Percentiles rank a stretch among this genome's conserved stretches.
Evolutionary conservation across 2,329 filamentous ascomycete species (phyloP).

Genomic region (Colletotrichum sansevieriae): DNA sequence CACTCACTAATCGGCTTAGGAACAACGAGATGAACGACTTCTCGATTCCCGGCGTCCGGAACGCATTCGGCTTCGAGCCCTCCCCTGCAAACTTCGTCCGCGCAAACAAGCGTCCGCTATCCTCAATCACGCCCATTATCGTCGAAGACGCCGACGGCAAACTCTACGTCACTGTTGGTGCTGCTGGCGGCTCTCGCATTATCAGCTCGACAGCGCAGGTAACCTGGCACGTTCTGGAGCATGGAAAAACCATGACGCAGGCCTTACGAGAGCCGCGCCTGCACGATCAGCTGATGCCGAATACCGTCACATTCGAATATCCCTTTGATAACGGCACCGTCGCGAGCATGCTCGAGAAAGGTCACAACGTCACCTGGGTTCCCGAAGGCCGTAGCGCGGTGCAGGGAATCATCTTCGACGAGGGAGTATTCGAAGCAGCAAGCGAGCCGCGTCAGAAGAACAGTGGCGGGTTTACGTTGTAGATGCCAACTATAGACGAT

Average conservation of each 20-base stretch:
- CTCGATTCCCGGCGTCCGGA: constrained; percentile 81
- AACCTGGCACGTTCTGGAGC: constrained; percentile 79
- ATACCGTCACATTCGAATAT: constrained; percentile 76
- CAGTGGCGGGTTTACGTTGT: constrained; percentile 72
- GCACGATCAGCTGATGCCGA: constrained; percentile 86
- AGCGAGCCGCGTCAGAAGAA: constrained; percentile 81
- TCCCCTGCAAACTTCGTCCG: constrained; percentile 84
- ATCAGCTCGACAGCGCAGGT: constrained; percentile 84
- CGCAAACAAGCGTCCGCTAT: constrained; percentile 84
- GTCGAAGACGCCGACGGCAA: constrained; percentile 72
- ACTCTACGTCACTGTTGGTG: constrained; percentile 78
- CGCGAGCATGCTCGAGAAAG: constrained; percentile 71
- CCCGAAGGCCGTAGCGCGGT: constrained; percentile 74
- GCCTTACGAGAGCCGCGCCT: constrained; percentile 77
- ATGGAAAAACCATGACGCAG: constrained; percentile 67
- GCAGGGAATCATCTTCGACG: constrained; percentile 73
- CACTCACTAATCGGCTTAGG: constrained; percentile 42
- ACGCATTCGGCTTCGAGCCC: constrained; percentile 88
- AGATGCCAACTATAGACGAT: constrained; percentile 23
- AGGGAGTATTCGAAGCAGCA: constrained; percentile 82
- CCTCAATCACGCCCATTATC: constrained; percentile 85
- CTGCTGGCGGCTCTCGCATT: constrained; percentile 86
- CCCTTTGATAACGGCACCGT: constrained; percentile 75
- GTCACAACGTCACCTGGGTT: constrained; percentile 81
- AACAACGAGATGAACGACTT: constrained; percentile 85